Evolutionary conservation across 2,329 filamentous ascomycete genomes (phyloP), one percentile per base, ranked within the genome.

Genomic region (Aspergillus persii): DNA sequence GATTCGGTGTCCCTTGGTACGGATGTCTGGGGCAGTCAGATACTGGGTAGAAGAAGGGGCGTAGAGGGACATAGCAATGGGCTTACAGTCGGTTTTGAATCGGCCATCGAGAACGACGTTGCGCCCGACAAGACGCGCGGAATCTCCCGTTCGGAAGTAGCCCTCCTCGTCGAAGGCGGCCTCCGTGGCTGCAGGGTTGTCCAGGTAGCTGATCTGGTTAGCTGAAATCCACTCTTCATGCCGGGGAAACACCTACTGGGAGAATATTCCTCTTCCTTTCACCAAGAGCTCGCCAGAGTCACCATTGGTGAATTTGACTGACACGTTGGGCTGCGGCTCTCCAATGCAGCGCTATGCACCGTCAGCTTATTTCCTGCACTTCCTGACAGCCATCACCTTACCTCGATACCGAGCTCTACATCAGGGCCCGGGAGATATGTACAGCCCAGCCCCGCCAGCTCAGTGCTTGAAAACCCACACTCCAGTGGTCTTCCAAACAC

Each of bases 101-200:
- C 66, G 60, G 8, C 66, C 66, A 31, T 66, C 64, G 9, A 68
- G 29, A 4, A 66, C 53, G 26, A 63, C 64, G 8, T 61, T 44
- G 11, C 61, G 50, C 6, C 59, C 61, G 18, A 56, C 56, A 3
- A 47, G 47, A 51, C 54, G 61, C 18, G 23, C 63, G n/a, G 54
- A 44, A 44, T 68, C 64, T 8, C 66, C 64, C 26, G 66, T 64
- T 55, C 60, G 65, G 54, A 57, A 66, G 50, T 57, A 68, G 8
- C 66, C 64, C 27, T 68, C 59, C 18, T 55, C 53, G 30, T 63
- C 58, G 18, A 63, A 57, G 8, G 46, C 53, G 3, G 44, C 31
- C 15, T 31, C 29, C 4, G 54, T 63, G 11, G 61, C 59, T 2
- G 18, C 54, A n/a, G 53, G 12, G 8, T 61, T 46, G 47, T 54